Evolutionary conservation across 2,329 filamentous ascomycete genomes (phyloP), one percentile per base, ranked within the genome.

Genomic region (Aspergillus terreus): DNA sequence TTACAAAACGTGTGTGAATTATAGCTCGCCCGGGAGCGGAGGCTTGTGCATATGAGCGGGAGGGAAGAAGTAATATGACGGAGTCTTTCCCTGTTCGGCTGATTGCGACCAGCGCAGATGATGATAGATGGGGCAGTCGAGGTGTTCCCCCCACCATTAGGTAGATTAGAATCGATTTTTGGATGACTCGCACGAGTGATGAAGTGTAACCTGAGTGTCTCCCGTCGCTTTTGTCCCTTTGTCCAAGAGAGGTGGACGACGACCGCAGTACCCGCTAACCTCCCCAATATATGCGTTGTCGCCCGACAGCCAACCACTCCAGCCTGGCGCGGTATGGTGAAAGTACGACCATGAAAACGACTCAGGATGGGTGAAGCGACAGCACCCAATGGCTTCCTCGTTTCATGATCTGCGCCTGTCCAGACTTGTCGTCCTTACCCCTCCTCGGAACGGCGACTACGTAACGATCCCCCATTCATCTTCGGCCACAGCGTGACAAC

Each of bases 331-430:
- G 14, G 35, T 38, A 38, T n/a, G 15, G n/a, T 38, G 15, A n/a
- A 38, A 38, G 6, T 11, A 30, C 27, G 27, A 30, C 21, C 21
- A 19, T 25, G 10, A 12, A 44, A 44, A 27, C 41, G 21, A 19
- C 14, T 44, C 51, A 55, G 46, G 43, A 49, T 23, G 19, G 19
- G 21, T 23, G 14, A 50, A 49, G 58, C 50, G 56, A 57, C 58
- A 42, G 44, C 54, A 49, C 54, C 57, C 56, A 60, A 63, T 61
- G 59, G 55, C 46, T 59, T 54, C 49, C 51, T 60, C 55, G 57
- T 62, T 63, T 61, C 54, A 58, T 61, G 58, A 62, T 63, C 61
- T 61, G 57, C 59, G 58, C 57, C 52, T 58, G 59, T 62, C 59
- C 55, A 59, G 59, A 60, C 58, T 59, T 47, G 50, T 52, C 44